A percentile compares a stretch with the other conserved stretches of the same genome.
These are phyloP conservation scores for Globisporangium paddicum DNA, from an alignment of 352 stramenopile genomes.

Conservation along the genomic window DNA sequence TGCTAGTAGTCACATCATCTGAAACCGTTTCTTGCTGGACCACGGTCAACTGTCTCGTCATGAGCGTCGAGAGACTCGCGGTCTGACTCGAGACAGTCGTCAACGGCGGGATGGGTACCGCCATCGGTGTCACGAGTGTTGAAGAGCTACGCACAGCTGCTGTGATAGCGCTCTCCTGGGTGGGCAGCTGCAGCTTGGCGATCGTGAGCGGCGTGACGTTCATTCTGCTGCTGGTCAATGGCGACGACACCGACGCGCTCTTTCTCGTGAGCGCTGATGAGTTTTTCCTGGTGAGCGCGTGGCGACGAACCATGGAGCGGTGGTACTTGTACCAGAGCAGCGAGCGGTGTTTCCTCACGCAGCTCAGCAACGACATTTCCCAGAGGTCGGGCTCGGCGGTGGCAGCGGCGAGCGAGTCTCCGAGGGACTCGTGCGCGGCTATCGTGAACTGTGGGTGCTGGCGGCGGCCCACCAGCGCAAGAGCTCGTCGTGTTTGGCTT, in stretches of 20 bases:
- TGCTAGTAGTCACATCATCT: neutral
- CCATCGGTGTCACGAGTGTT: neutral
- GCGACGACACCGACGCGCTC: conserved; percentile 7
- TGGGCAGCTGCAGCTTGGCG: conserved; percentile 9
- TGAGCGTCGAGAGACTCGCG: conserved; percentile 6
- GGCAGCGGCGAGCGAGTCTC: conserved; percentile 22
- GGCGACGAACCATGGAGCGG: conserved; percentile 30
- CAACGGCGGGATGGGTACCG: conserved; percentile 1
- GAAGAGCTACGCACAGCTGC: neutral
- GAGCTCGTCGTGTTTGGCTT: neutral
- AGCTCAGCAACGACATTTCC: conserved; percentile 62
- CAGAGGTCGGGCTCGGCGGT: conserved; percentile 36
- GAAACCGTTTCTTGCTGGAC: neutral
- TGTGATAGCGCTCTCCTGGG: conserved; percentile 1
- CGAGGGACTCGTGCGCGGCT: conserved; percentile 3
- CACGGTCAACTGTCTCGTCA: neutral
- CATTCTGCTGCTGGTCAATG: conserved; percentile 1
- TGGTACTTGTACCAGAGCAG: conserved; percentile 42
- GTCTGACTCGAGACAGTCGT: conserved; percentile 2
- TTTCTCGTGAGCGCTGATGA: neutral
- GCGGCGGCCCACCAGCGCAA: too few relatives aligned
- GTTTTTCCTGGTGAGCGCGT: conserved; percentile 13
- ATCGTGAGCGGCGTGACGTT: conserved; percentile 1
- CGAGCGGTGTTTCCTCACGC: conserved; percentile 42
- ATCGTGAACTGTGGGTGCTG: neutral